A percentile compares a stretch with the other conserved stretches of the same genome.
phyloP scores from a whole-genome alignment of 805 yeast genomes.

The Candida quercuum region DNA sequence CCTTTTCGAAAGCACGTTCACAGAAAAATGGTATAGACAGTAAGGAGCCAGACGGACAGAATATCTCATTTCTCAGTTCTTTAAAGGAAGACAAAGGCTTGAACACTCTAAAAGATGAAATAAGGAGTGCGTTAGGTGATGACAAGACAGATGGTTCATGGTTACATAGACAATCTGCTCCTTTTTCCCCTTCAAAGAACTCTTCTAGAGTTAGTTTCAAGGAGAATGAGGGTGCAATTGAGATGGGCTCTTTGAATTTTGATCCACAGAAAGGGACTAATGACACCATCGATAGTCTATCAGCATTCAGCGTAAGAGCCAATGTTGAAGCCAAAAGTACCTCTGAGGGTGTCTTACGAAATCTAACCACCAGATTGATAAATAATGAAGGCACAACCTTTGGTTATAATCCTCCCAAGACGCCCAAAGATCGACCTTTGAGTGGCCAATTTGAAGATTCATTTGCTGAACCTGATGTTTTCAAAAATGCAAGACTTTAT shows the following conservation, averaged over 20 bases:
- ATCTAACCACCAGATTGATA: conserved; percentile 9
- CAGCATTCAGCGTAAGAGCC: neutral
- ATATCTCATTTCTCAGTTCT: conserved; percentile 7
- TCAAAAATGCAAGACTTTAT: conserved; percentile 23
- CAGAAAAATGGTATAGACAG: neutral
- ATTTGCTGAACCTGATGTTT: neutral
- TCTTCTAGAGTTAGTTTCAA: conserved; percentile 5
- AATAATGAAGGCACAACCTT: conserved; percentile 1
- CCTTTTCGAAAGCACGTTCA: conserved; percentile 1
- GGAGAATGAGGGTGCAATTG: conserved; percentile 2
- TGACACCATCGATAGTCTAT: conserved; percentile 2
- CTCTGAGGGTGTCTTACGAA: conserved; percentile 11
- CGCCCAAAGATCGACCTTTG: neutral
- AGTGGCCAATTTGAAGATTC: neutral
- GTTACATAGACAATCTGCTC: conserved; percentile 9
- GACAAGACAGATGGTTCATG: conserved; percentile 12
- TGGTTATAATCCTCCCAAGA: conserved; percentile 6
- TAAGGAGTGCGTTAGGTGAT: conserved; percentile 17
- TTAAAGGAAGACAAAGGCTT: conserved; percentile 9
- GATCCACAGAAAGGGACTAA: neutral
- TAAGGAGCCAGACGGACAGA: neutral
- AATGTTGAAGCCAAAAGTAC: conserved; percentile 7
- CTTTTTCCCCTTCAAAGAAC: conserved; percentile 1
- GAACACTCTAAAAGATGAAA: conserved; percentile 11
- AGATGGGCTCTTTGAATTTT: conserved; percentile 2